Base-by-base conservation (phyloP, 2,329 filamentous ascomycete species). In the Ophiobolus disseminans region DNA sequence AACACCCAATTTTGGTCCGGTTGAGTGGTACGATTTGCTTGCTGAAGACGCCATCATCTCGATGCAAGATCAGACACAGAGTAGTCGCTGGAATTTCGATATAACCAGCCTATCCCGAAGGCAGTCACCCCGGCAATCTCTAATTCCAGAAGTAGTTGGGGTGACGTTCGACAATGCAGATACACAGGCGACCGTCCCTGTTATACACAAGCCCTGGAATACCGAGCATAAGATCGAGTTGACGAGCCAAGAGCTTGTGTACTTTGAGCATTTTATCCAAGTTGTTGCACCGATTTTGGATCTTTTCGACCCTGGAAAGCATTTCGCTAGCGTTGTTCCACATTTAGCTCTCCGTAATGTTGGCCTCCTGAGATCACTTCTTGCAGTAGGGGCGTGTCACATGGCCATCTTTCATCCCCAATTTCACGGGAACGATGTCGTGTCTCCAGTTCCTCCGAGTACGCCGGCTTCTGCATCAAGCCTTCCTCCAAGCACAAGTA, bases 301-400 rank as follows among this genome's bases (percentile, higher is more conserved):
- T 53, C 58, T 78, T 0, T 76, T 76, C 46, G 76, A 79, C 55
- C 73, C 75, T 1, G 50, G 64, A 3, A 69, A 65, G 40, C 72
- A 76, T 37, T 70, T 72, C 36, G 52, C 66, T 11, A 73, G 52
- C 48, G 72, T 46, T 4, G 64, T 68, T 7, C 66, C 66, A 10
- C 60, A 65, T 40, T 53, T 68, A 4, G 77, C 79, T 3, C 62
- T 83, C 51, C 75, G 76, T n/a, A 85, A 85, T 56, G 71, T 78
- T 20, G 82, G 83, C 1, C 58, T 85, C 4, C 76, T 85, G 72
- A 83, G 82, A 54, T 81, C 82, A 3, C 75, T 85, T 9, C 70
- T 85, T 10, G 82, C 82, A 1, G 71, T 85, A 1, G 79, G 81
- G 3, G 77, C 79, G 10, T 73, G 79, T 13, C 80, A 83, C 53